A percentile compares a stretch with the other conserved stretches of the same genome.
Evolutionary conservation across 2,329 filamentous ascomycete genomes (phyloP).

Genomic region (Neophaeococcomyces mojaviensis): DNA sequence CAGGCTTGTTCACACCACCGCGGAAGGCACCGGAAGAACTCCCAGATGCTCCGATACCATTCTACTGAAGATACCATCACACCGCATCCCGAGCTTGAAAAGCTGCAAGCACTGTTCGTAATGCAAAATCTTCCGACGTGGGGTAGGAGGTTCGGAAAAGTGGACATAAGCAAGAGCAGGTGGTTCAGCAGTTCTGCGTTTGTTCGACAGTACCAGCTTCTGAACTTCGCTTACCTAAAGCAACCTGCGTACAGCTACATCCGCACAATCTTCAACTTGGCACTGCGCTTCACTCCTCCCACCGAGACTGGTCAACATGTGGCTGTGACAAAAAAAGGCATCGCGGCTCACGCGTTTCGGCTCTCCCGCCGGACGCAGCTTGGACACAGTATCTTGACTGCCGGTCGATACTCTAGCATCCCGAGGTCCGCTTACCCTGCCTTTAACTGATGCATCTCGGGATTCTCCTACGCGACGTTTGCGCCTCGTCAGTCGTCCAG

Average conservation of each 20-base stretch:
- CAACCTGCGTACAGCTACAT: constrained; percentile 47
- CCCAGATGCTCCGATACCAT: constrained; percentile 21
- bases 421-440: constrained; percentile 62
- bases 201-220: constrained; percentile 50
- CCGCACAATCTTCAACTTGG: constrained; percentile 51
- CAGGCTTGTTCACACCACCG: constrained; percentile 59
- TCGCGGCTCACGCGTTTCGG: constrained; percentile 57
- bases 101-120: constrained; percentile 60
- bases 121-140: constrained; percentile 58
- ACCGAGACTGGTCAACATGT: constrained; percentile 59
- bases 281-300: constrained; percentile 40
- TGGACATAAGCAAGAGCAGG: constrained; percentile 55
- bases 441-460: constrained; percentile 67
- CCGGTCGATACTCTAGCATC: constrained; percentile 54
- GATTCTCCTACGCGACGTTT: constrained; percentile 53
- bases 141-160: constrained; percentile 62
- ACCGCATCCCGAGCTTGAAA: constrained; percentile 25
- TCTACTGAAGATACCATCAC: constrained; percentile 1
- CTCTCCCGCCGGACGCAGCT: constrained; percentile 58
- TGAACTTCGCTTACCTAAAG: constrained; percentile 44
- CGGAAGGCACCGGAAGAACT: constrained; percentile 32
- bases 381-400: constrained; percentile 66
- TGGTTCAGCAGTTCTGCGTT: constrained; percentile 30
- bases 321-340: constrained; percentile 65
- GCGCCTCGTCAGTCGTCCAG: too few species aligned